Evolutionary conservation across 768 basidiomycete genomes (phyloP).

Genomic region (Calvatia gigantea): DNA sequence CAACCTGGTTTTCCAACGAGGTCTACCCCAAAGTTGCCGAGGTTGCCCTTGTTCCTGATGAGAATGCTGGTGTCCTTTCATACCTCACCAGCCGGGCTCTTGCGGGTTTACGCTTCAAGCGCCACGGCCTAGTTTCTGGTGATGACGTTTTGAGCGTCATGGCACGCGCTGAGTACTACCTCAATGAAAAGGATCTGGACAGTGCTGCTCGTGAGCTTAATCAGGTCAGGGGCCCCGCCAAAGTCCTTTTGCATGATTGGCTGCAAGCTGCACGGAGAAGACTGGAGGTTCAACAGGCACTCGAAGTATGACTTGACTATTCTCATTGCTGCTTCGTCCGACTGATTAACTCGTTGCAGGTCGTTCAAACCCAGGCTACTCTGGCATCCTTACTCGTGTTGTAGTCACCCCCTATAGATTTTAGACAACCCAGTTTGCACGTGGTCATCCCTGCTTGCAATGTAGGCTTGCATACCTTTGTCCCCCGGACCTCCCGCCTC

Average conservation of each 20-base stretch:
- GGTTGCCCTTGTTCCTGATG: conserved; percentile 92
- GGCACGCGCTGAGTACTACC: conserved; percentile 82
- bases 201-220: conserved; percentile 88
- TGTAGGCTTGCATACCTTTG: not conserved
- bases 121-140: conserved; percentile 76
- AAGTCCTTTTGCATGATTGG: conserved; percentile 80
- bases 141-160: conserved; percentile 84
- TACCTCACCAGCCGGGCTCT: conserved; percentile 80
- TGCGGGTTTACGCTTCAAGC: conserved; percentile 73
- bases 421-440: not conserved
- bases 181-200: conserved; percentile 93
- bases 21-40: conserved; percentile 81
- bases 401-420: conserved; percentile 28
- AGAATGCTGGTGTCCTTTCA: conserved; percentile 83
- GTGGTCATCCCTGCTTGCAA: not conserved
- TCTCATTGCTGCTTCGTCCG: conserved; percentile 2
- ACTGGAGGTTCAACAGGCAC: conserved; percentile 87
- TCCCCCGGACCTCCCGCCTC: not conserved
- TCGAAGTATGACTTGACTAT: conserved; percentile 56
- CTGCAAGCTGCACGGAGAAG: conserved; percentile 82
- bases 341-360: conserved; percentile 37
- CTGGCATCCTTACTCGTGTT: conserved; percentile 76
- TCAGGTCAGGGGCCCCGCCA: conserved; percentile 80
- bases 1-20: conserved; percentile 84
- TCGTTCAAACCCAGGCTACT: conserved; percentile 82